Evolutionary conservation across 2,329 filamentous ascomycete genomes (phyloP).

Genomic region (Thelonectria rubi): DNA sequence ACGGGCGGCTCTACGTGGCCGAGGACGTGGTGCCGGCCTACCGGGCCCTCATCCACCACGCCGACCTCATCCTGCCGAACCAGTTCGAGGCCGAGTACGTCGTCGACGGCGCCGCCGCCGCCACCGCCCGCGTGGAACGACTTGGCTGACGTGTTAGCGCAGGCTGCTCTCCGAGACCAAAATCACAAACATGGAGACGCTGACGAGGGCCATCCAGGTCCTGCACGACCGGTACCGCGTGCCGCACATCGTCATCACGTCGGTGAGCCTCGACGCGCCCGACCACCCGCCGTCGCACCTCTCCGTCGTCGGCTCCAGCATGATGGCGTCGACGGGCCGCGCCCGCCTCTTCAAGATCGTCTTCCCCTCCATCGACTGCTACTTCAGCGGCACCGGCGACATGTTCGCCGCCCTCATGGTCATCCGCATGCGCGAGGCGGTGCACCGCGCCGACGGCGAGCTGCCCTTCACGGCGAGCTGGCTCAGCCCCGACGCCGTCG

Average conservation of each 20-base stretch:
- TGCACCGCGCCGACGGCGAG: conserved; percentile 52
- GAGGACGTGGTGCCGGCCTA: conserved; percentile 93
- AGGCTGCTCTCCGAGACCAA: conserved; percentile 86
- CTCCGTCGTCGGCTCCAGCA: conserved; percentile 80
- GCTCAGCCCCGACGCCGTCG: conserved; percentile 78
- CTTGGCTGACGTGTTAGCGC: not conserved
- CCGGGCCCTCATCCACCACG: conserved; percentile 78
- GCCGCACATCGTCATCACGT: conserved; percentile 93
- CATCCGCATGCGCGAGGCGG: conserved; percentile 86
- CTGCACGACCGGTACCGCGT: conserved; percentile 80
- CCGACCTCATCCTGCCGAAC: conserved; percentile 93
- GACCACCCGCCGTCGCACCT: conserved; percentile 63
- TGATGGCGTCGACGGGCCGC: conserved; percentile 65
- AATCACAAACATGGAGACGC: conserved; percentile 77
- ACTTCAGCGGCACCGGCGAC: conserved; percentile 96
- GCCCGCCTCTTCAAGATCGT: conserved; percentile 89
- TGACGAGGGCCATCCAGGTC: conserved; percentile 77
- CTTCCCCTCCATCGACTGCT: conserved; percentile 88
- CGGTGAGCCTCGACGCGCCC: conserved; percentile 73
- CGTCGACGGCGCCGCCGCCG: not conserved
- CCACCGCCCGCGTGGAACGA: not conserved
- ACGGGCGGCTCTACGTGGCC: conserved; percentile 89
- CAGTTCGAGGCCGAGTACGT: conserved; percentile 95
- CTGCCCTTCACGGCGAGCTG: conserved; percentile 71
- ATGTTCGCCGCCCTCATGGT: conserved; percentile 97